phyloP scores from a whole-genome alignment of 306 rosid genomes.

The Cotoneaster glaucophyllus region DNA sequence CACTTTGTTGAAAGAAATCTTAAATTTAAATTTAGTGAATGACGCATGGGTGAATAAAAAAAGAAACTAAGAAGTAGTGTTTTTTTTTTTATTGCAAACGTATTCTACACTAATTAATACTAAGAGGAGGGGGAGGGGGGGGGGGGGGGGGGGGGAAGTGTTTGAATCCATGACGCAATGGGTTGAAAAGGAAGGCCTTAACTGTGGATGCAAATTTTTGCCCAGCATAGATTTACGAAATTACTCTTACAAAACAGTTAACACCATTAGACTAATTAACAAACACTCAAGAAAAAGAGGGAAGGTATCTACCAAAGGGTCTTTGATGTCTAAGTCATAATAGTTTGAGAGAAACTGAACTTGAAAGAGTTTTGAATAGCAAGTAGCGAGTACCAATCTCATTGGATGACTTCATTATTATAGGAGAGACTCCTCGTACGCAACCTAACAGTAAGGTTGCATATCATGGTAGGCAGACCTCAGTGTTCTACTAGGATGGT shows the following conservation, averaged over 20 bases:
- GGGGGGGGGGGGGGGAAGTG: too few relatives aligned
- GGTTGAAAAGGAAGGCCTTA: neutral
- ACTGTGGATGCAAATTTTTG: neutral
- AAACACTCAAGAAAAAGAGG: neutral
- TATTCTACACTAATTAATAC: neutral
- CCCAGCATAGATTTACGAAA: neutral
- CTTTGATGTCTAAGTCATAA: neutral
- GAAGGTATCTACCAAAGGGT: neutral
- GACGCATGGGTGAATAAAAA: neutral
- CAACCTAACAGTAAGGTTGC: neutral
- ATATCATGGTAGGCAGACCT: neutral
- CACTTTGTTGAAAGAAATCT: neutral
- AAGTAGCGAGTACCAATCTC: too few relatives aligned
- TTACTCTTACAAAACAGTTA: neutral
- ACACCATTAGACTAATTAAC: neutral
- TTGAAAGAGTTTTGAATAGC: neutral
- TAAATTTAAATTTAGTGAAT: neutral
- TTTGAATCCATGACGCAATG: neutral
- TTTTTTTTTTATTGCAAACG: too few relatives aligned
- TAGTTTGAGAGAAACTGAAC: neutral
- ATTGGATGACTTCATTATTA: too few relatives aligned
- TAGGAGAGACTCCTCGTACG: neutral
- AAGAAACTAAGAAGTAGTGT: neutral
- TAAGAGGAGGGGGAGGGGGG: too few relatives aligned
- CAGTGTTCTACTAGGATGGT: neutral